Evolutionary conservation across 495 filamentous ascomycete genomes (phyloP).

Genomic region (Penicillium macrosclerotiorum): DNA sequence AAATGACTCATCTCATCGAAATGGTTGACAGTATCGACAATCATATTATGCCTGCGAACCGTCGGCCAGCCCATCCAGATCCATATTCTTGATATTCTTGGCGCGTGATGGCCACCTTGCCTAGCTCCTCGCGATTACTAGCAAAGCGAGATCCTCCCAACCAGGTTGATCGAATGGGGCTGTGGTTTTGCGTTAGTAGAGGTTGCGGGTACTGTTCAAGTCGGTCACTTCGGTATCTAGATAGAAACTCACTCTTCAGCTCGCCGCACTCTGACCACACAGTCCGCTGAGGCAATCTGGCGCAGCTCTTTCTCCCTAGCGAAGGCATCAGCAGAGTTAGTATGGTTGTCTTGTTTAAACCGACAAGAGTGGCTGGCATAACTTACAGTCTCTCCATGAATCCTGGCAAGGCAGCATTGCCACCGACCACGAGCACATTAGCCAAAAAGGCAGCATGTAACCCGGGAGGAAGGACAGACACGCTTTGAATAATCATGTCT

Average conservation of each 20-base stretch:
- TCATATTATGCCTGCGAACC: slow-evolving; percentile 55
- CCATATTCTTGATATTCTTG: slow-evolving; percentile 90
- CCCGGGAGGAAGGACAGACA: slow-evolving; percentile 72
- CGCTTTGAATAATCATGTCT: slow-evolving; percentile 74
- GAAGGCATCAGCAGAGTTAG: slow-evolving; percentile 9
- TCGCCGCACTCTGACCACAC: slow-evolving; percentile 67
- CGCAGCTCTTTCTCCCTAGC: slow-evolving; percentile 66
- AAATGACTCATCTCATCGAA: too few species aligned
- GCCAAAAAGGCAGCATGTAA: slow-evolving; percentile 76
- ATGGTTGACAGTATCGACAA: too few species aligned
- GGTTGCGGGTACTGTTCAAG: not conserved
- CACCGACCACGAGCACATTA: slow-evolving; percentile 87
- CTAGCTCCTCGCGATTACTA: slow-evolving; percentile 58
- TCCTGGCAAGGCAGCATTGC: slow-evolving; percentile 74
- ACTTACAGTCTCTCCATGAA: slow-evolving; percentile 75
- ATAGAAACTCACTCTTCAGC: slow-evolving; percentile 57
- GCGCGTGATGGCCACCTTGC: slow-evolving; percentile 69
- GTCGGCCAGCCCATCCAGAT: slow-evolving; percentile 69
- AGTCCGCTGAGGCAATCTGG: slow-evolving; percentile 72
- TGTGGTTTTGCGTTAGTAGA: slow-evolving; percentile 21
- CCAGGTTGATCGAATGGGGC: slow-evolving; percentile 81
- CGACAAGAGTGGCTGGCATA: not conserved
- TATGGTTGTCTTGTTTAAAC: not conserved
- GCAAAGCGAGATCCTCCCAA: slow-evolving; percentile 76
- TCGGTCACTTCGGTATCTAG: not conserved